Evolutionary conservation across 257 asterid species (phyloP), one percentile per base, ranked within the genome.

Genomic region (Parsonsia alboflavescens): DNA sequence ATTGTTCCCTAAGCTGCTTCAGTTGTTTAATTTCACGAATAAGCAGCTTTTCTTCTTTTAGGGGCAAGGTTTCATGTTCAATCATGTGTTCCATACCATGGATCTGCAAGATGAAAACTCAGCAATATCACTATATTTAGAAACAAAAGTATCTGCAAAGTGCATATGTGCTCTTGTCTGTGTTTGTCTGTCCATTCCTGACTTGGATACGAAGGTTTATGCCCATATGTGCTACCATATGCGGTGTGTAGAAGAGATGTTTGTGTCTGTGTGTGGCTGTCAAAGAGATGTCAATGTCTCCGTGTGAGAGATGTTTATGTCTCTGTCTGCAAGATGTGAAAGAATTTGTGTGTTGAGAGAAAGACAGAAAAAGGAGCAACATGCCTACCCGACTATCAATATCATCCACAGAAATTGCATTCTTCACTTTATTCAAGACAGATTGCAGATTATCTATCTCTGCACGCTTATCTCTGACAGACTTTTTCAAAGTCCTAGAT

Each of bases 21-120:
- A 94, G 82, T 80, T 86, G 97, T 84, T 92, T 95, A 83, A 95
- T 92, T 80, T 92, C 97, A 50, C 95, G 92, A 84, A 92, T 90
- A 72, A 85, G 74, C 68, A 84, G 89, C 48, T 95, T 92, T 85
- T 95, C 99, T 84, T 92, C 96, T 77, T 88, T 92, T 76, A 92
- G 81, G 48, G 93, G 88, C 66, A 89, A 83, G 54, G 99, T 92
- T 83, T 95, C 99, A 68, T 95, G 99, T 68, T 87, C 90, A 73
- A 95, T 95, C 88, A 80, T 84, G 84, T 80, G 88, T 74, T 90
- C 97, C 89, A 89, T 81, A 58, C 78, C 79, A 73, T 75, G 70
- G 69, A 90, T 89, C 99, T 95, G 96, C 77, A 73, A 77, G 61
- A 71, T 73, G 24, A 53, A 54, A 73, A 12, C 13, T n/a, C 8